These are phyloP conservation scores for Blepharisma japonicum DNA, from an alignment of 73 alveolate genomes.

Conservation along the genomic window DNA sequence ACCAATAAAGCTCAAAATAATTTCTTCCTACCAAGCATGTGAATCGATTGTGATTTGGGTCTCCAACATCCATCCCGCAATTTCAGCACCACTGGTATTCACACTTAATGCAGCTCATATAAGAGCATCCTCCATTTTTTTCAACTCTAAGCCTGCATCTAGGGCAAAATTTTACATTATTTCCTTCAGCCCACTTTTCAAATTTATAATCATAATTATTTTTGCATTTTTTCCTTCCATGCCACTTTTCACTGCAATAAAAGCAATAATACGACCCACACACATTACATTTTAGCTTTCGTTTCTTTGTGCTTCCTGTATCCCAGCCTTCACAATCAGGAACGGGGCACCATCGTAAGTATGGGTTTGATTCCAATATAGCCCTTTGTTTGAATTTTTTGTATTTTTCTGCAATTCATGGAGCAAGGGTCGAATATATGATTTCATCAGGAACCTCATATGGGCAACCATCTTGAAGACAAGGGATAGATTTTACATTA, in stretches of 20 bases:
- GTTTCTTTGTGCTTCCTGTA: not conserved
- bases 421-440: not conserved
- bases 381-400: conserved; percentile 20
- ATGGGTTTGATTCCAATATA: conserved; percentile 35
- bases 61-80: conserved; percentile 27
- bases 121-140: conserved; percentile 46
- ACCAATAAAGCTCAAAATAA: not conserved
- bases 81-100: conserved; percentile 39
- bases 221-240: not conserved
- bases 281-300: not conserved
- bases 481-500: not conserved
- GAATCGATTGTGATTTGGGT: not conserved
- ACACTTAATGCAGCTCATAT: conserved; percentile 47
- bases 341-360: conserved; percentile 13
- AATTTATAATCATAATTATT: not conserved
- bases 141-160: conserved; percentile 35
- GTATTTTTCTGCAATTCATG: conserved; percentile 26
- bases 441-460: conserved; percentile 27
- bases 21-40: not conserved
- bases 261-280: conserved; percentile 2
- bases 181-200: not conserved
- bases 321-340: conserved; percentile 23
- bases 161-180: conserved; percentile 31
- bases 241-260: not conserved
- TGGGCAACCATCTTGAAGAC: conserved; percentile 19